Evolutionary conservation across 495 filamentous ascomycete species (phyloP), one percentile per base, ranked within the genome.

Genomic region (Aspergillus mulundensis): DNA sequence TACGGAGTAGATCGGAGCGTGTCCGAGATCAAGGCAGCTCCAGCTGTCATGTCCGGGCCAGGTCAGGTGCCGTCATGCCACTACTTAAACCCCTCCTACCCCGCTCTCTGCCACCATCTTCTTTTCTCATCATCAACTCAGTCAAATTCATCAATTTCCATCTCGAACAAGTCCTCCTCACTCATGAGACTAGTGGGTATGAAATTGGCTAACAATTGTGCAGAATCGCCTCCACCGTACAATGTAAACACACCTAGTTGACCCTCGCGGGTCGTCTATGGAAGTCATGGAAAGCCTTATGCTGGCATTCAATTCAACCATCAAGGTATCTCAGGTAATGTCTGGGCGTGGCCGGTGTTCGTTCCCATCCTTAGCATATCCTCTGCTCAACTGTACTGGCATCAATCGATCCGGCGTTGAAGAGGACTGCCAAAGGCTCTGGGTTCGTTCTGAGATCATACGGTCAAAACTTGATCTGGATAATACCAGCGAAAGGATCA

Each of bases 401-500:
- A 23, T 25, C 50, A 46, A 24, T 40, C 50, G 45, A 24, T 36
- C 32, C 40, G 53, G 34, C 34, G 23, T 39, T 28, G 18, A 53
- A 16, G 21, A 42, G 38, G 14, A 32, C 20, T 39, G 54, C 50
- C 57, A 61, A 58, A 52, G 66, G 46, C 46, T 53, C 58, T 70
- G 74, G 71, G 70, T 76, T 81, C 77, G 79, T 81, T 84, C 90
- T 94, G 90, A 95, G 87, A 95, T 86, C 82, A 94, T 87, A 95
- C 90, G 89, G 90, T 85, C 75, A 76, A 70, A 92, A 95, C 90
- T 93, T 94, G 90, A 95, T 93, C 90, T 90, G 88, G 90, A 90
- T 91, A 95, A 94, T 93, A 87, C 90, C 88, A 90, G 90, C 90
- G 90, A 89, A 91, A 94, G 88, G 87, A 93, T 90, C 89, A 91